Percentiles rank a stretch among this genome's conserved stretches.
These are phyloP conservation scores for Trichoderma simmonsii DNA, from an alignment of 2,329 filamentous ascomycete genomes.

Conservation along the genomic window DNA sequence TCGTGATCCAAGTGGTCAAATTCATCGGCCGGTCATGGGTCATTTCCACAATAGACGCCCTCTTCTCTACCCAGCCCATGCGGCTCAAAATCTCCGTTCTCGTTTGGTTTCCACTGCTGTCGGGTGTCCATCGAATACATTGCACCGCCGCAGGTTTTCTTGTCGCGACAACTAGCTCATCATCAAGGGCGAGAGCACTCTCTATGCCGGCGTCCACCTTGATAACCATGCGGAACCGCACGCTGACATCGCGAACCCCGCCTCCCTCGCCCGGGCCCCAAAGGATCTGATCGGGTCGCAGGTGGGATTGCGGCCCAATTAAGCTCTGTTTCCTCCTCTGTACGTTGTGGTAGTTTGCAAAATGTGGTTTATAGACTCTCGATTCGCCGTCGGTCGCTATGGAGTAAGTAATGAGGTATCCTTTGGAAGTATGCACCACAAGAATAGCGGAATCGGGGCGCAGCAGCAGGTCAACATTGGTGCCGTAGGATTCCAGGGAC, in stretches of 20 bases:
- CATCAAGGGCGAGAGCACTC: slow-evolving; percentile 81
- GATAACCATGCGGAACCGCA: slow-evolving; percentile 96
- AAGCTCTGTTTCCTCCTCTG: slow-evolving; percentile 61
- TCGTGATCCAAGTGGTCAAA: slow-evolving; percentile 86
- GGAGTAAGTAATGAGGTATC: slow-evolving; percentile 92
- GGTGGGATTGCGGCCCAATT: slow-evolving; percentile 53
- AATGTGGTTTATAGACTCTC: slow-evolving; percentile 80
- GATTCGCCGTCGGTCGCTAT: slow-evolving; percentile 79
- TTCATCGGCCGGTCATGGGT: slow-evolving; percentile 96
- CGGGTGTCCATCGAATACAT: slow-evolving; percentile 91
- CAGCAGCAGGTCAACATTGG: slow-evolving; percentile 79
- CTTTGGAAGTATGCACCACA: slow-evolving; percentile 79
- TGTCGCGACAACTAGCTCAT: slow-evolving; percentile 89
- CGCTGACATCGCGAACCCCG: slow-evolving; percentile 79
- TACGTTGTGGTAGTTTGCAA: slow-evolving; percentile 64
- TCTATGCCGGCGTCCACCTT: slow-evolving; percentile 95
- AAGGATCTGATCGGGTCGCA: slow-evolving; percentile 59
- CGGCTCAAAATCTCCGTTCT: slow-evolving; percentile 85
- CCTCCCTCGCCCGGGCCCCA: slow-evolving; percentile 78
- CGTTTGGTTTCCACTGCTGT: slow-evolving; percentile 77
- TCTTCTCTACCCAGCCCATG: slow-evolving; percentile 82
- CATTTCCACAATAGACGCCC: slow-evolving; percentile 75
- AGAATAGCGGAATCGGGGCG: slow-evolving; percentile 90
- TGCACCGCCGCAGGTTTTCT: slow-evolving; percentile 90
- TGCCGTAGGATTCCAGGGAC: slow-evolving; percentile 79